These are phyloP conservation scores for Spizellomyces punctatus DNA, from an alignment of 192 early-diverging fungal genomes.

Conservation along the genomic window DNA sequence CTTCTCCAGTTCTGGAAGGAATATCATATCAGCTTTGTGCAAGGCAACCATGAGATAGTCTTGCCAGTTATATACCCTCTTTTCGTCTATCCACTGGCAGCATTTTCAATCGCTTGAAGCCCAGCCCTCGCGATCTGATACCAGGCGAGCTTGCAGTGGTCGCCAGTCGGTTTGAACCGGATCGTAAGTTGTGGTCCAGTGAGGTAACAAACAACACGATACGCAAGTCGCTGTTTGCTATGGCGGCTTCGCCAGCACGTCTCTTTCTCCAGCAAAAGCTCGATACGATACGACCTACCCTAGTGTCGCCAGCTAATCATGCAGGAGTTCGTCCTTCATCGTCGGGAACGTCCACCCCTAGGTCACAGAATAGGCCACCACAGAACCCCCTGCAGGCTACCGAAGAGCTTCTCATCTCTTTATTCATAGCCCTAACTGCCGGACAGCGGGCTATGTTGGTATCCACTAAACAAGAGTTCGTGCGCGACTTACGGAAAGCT, in stretches of 20 bases:
- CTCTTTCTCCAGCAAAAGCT: constrained; percentile 11
- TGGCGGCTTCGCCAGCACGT: not conserved
- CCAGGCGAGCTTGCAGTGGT: no score
- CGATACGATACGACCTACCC: not conserved
- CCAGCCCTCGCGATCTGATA: no score
- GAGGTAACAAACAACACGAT: no score
- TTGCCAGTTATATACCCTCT: constrained; percentile 15
- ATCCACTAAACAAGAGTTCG: constrained; percentile 10
- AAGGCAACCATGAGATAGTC: not conserved
- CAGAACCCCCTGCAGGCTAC: not conserved
- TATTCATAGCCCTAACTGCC: constrained; percentile 23
- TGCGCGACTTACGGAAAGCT: constrained; percentile 12
- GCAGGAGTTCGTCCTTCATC: not conserved
- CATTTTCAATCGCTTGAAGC: not conserved
- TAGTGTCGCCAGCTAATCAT: not conserved
- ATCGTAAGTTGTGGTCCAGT: no score
- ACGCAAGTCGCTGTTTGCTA: not conserved
- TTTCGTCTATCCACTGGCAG: constrained; percentile 20
- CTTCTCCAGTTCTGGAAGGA: constrained; percentile 71
- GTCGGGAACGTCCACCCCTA: not conserved
- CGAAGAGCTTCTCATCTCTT: constrained; percentile 24
- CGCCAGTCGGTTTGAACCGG: no score
- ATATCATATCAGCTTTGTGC: no score
- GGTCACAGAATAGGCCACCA: not conserved
- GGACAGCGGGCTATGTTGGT: constrained; percentile 23